phyloP scores from a whole-genome alignment of 306 rosid species.

The Prunus davidiana region DNA sequence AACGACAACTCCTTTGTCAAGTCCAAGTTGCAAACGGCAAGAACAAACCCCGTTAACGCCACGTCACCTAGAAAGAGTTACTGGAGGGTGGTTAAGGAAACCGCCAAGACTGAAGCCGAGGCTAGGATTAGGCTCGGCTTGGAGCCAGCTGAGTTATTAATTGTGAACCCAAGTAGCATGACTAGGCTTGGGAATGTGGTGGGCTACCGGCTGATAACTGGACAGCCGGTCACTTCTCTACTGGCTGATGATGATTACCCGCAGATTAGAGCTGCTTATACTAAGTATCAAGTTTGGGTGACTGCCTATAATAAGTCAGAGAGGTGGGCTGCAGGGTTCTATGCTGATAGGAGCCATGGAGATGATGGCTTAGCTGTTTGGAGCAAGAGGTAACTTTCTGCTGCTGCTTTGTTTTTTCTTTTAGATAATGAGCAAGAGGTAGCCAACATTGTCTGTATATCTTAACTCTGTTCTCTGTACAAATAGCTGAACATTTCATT shows the following conservation, averaged over 20 bases:
- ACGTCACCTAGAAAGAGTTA: slow-evolving; percentile 68
- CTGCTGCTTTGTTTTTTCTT: neutral
- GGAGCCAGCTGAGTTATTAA: slow-evolving; percentile 57
- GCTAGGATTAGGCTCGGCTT: slow-evolving; percentile 52
- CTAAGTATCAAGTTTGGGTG: slow-evolving; percentile 73
- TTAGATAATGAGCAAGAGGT: neutral
- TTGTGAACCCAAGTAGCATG: slow-evolving; percentile 61
- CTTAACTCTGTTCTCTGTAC: no score
- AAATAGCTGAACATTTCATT: no score
- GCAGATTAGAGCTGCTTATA: slow-evolving; percentile 63
- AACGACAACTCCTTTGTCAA: slow-evolving; percentile 59
- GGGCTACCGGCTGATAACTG: slow-evolving; percentile 68
- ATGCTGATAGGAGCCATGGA: slow-evolving; percentile 75
- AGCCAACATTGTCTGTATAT: no score
- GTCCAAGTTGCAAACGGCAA: slow-evolving; percentile 41
- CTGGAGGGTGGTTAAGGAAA: slow-evolving; percentile 60
- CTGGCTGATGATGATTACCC: slow-evolving; percentile 73
- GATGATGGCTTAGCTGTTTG: slow-evolving; percentile 83
- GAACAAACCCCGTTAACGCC: slow-evolving; percentile 8
- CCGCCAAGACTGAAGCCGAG: slow-evolving; percentile 58
- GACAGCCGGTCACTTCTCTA: slow-evolving; percentile 52
- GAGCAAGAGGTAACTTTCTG: slow-evolving; percentile 56
- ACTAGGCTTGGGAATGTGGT: slow-evolving; percentile 64
- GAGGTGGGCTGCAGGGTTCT: slow-evolving; percentile 82
- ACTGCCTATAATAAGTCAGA: slow-evolving; percentile 79